Evolutionary conservation across 2,329 filamentous ascomycete genomes (phyloP).

Genomic region (Ascochyta koolunga): DNA sequence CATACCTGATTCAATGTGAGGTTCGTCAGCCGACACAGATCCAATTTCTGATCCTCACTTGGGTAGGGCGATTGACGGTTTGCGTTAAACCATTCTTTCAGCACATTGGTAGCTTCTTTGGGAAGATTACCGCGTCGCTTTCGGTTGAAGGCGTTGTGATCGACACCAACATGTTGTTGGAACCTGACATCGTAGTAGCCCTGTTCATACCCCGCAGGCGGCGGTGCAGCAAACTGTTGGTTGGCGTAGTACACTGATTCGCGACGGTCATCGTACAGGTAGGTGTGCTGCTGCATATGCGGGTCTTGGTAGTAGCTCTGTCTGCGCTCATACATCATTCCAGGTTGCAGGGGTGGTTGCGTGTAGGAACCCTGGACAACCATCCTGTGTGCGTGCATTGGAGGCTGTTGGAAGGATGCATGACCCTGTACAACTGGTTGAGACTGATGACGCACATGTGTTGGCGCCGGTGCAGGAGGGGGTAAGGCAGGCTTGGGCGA

Average conservation of each 20-base stretch:
- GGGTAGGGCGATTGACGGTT: constrained; percentile 73
- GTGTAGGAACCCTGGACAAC: constrained; percentile 17
- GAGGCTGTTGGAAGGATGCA: constrained; percentile 1
- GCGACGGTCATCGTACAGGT: constrained; percentile 27
- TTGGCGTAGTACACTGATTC: constrained; percentile 30
- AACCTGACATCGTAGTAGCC: constrained; percentile 37
- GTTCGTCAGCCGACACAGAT: constrained; percentile 76
- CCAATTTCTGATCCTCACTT: constrained; percentile 85
- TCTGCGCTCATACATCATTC: constrained; percentile 27
- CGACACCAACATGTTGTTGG: constrained; percentile 35
- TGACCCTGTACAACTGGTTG: constrained; percentile 29
- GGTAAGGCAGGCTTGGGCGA: constrained; percentile 37
- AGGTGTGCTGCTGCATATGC: constrained; percentile 20
- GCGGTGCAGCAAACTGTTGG: constrained; percentile 17
- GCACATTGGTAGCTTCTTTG: constrained; percentile 84
- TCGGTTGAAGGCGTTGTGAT: constrained; percentile 49
- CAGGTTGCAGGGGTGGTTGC: constrained; percentile 16
- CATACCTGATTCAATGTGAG: constrained; percentile 74
- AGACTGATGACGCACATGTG: constrained; percentile 38
- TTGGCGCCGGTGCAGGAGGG: constrained; percentile 21
- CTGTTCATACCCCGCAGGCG: constrained; percentile 26
- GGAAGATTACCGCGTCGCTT: constrained; percentile 81
- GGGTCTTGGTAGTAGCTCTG: constrained; percentile 38
- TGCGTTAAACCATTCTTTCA: constrained; percentile 75
- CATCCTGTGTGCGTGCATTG: constrained; percentile 17